Percentiles rank a stretch among this genome's conserved stretches.
phyloP scores from a whole-genome alignment of 2,329 filamentous ascomycete genomes.

The Diplocarpon mali region DNA sequence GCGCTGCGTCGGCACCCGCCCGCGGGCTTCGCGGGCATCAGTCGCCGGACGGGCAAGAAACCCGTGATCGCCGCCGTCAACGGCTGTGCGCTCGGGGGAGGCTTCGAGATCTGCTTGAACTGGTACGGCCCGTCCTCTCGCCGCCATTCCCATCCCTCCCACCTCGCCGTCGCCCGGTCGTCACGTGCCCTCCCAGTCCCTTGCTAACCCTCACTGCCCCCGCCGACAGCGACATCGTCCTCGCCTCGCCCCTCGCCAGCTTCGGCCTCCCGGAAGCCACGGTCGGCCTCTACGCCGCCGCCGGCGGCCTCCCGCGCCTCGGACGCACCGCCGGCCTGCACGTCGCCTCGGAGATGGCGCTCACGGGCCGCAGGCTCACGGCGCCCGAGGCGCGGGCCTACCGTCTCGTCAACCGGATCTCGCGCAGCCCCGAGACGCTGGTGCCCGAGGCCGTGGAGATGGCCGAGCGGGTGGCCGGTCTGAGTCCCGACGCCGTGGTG shows the following conservation, averaged over 20 bases:
- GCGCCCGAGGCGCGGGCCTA: conserved; percentile 50
- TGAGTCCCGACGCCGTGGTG: too few relatives aligned
- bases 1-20: conserved; percentile 25
- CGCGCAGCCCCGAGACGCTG: conserved; percentile 33
- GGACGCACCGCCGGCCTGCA: conserved; percentile 52
- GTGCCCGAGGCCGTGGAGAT: conserved; percentile 47
- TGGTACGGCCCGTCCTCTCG: too few relatives aligned
- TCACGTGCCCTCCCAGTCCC: too few relatives aligned
- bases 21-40: conserved; percentile 53
- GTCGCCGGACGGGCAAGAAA: conserved; percentile 57
- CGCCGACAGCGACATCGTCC: too few relatives aligned
- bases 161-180: too few relatives aligned
- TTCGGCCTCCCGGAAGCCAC: conserved; percentile 47
- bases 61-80: conserved; percentile 72
- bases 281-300: conserved; percentile 58
- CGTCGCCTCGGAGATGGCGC: conserved; percentile 58
- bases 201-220: too few relatives aligned
- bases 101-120: conserved; percentile 51
- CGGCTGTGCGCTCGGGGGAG: conserved; percentile 63
- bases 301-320: conserved; percentile 59
- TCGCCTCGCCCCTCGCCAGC: too few relatives aligned
- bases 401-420: conserved; percentile 58
- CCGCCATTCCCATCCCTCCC: too few relatives aligned
- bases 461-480: conserved; percentile 44
- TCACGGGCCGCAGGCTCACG: conserved; percentile 49